Evolutionary conservation across 2,329 filamentous ascomycete genomes (phyloP).

Genomic region (Xylaria sp.): DNA sequence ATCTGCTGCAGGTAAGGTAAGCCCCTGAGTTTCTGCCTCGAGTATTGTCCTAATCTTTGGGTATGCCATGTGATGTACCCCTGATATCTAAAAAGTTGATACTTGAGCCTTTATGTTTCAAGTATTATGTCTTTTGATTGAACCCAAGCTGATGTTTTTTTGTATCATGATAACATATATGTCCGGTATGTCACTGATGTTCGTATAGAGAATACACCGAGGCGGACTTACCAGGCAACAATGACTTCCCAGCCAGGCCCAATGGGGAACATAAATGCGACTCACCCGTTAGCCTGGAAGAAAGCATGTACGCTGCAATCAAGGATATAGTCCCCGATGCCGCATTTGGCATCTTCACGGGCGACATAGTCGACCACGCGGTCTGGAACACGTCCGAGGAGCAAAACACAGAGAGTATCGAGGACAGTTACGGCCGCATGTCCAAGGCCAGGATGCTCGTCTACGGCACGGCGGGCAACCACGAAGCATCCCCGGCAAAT

Average conservation of each 20-base stretch:
- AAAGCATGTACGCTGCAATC: constrained; percentile 59
- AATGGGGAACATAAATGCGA: constrained; percentile 59
- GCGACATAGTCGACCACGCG: constrained; percentile 59
- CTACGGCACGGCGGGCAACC: constrained; percentile 59
- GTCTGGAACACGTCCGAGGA: constrained; percentile 48
- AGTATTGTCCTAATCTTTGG: not conserved
- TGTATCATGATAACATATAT: not conserved
- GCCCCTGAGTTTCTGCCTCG: not conserved
- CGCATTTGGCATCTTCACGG: constrained; percentile 61
- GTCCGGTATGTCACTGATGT: constrained; percentile 6
- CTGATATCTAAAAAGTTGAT: not conserved
- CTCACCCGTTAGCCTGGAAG: constrained; percentile 51
- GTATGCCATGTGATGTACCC: not conserved
- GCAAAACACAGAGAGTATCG: constrained; percentile 40
- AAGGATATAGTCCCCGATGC: constrained; percentile 48
- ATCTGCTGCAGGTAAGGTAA: constrained; percentile 57
- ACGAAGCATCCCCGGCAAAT: constrained; percentile 58
- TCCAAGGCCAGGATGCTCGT: constrained; percentile 45
- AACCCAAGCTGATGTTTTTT: not conserved
- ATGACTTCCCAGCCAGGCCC: constrained; percentile 51
- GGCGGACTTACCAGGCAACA: constrained; percentile 51
- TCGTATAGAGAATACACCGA: constrained; percentile 46
- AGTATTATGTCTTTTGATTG: not conserved
- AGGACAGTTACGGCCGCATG: constrained; percentile 52
- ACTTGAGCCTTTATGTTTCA: not conserved